Conservation (phyloP, 306 rosid species). For the Calophaca sinica region DNA sequence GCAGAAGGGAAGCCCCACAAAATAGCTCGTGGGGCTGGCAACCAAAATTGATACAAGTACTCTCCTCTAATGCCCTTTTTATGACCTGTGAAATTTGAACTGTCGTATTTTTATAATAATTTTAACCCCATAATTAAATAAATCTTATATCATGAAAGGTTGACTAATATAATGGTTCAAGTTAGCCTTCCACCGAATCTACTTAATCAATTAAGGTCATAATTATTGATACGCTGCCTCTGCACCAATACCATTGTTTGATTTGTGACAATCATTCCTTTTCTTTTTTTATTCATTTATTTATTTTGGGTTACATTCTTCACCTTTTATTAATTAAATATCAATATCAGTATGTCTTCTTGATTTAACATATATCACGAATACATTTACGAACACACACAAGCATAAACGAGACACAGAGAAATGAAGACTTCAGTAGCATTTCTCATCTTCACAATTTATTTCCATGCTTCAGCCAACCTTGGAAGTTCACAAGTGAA, state of each 20-base stretch:
- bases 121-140: not conserved
- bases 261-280: slow-evolving; percentile 23
- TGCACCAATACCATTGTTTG: slow-evolving; percentile 20
- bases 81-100: slow-evolving; percentile 20
- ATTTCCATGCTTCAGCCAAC: slow-evolving; percentile 53
- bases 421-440: slow-evolving; percentile 46
- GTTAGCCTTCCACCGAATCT: slow-evolving; percentile 49
- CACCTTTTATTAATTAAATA: slow-evolving; percentile 1
- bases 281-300: not conserved
- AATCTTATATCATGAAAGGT: not conserved
- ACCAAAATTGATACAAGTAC: too few relatives aligned
- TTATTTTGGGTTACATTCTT: not conserved
- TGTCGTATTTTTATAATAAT: slow-evolving; percentile 3
- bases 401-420: slow-evolving; percentile 39
- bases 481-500: slow-evolving; percentile 53
- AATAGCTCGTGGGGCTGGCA: too few relatives aligned
- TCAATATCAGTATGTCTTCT: slow-evolving; percentile 5
- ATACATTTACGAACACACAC: not conserved
- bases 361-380: slow-evolving; percentile 1
- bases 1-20: too few relatives aligned
- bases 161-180: slow-evolving; percentile 43
- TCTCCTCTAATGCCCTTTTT: too few relatives aligned
- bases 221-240: slow-evolving; percentile 27
- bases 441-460: slow-evolving; percentile 44
- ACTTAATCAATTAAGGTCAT: slow-evolving; percentile 36